phyloP scores from a whole-genome alignment of 345 rosid species.

The Psidium friedrichsthalianum region DNA sequence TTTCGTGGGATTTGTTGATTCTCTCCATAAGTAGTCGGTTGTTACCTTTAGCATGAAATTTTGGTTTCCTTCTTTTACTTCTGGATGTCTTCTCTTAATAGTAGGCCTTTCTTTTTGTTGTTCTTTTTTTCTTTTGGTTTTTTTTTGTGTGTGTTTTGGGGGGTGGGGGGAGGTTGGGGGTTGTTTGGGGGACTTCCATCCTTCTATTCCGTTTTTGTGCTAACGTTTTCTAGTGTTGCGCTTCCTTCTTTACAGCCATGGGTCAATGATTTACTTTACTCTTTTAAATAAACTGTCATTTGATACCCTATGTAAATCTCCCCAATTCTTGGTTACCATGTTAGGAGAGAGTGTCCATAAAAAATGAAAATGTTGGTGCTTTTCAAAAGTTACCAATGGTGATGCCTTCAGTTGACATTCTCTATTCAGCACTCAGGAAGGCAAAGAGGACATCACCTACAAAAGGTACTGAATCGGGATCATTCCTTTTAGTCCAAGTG shows the following conservation, averaged over 20 bases:
- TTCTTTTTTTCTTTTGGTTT: too few relatives aligned
- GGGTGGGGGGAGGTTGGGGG: not conserved
- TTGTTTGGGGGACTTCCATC: not conserved
- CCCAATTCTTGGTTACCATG: not conserved
- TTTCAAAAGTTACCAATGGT: constrained; percentile 98
- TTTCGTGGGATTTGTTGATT: not conserved
- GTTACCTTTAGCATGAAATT: not conserved
- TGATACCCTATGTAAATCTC: not conserved
- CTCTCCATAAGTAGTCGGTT: not conserved
- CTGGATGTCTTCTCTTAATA: not conserved
- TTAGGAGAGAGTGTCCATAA: constrained; percentile 28
- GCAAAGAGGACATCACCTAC: constrained; percentile 67
- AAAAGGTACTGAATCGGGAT: constrained; percentile 38
- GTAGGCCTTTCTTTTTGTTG: not conserved
- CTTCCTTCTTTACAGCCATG: not conserved
- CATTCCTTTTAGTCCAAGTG: not conserved
- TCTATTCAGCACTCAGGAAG: constrained; percentile 62
- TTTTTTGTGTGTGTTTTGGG: not conserved
- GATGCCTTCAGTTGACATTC: constrained; percentile 81
- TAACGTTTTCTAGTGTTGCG: not conserved
- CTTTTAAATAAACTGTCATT: not conserved
- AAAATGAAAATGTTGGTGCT: constrained; percentile 55
- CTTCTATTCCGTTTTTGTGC: not conserved
- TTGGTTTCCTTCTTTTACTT: not conserved
- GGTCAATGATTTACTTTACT: not conserved